Evolutionary conservation across 1,284 basidiomycete genomes (phyloP).

Genomic region (Leccinum subrobustum): DNA sequence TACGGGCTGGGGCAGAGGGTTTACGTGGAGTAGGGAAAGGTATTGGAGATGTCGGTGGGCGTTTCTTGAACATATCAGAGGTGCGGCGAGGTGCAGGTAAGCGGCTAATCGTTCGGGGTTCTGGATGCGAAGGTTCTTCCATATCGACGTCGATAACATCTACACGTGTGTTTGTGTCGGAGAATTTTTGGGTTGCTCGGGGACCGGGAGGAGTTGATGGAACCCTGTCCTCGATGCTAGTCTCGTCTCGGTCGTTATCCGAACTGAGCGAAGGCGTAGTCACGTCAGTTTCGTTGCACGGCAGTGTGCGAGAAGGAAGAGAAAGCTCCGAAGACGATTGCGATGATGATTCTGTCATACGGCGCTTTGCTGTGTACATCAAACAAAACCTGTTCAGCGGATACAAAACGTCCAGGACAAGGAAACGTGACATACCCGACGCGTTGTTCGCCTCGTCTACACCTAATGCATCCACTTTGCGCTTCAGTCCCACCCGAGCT

Average conservation of each 20-base stretch:
- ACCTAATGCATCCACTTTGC: conserved; percentile 23
- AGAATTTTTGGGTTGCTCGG: conserved; percentile 1
- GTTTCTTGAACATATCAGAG: conserved; percentile 49
- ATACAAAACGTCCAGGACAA: no score
- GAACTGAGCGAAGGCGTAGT: conserved; percentile 70
- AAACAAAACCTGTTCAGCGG: conserved; percentile 3
- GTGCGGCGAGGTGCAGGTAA: conserved; percentile 17
- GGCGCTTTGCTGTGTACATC: conserved; percentile 23
- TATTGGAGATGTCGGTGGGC: conserved; percentile 62
- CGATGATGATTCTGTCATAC: conserved; percentile 12
- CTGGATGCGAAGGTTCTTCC: conserved; percentile 18
- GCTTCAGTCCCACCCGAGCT: conserved; percentile 23
- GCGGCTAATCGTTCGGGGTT: conserved; percentile 6
- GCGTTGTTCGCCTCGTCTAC: conserved; percentile 7
- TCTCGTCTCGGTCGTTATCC: conserved; percentile 54
- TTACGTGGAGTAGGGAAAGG: conserved; percentile 53
- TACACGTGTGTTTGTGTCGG: conserved; percentile 5
- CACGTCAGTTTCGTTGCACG: conserved; percentile 32
- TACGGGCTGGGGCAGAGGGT: conserved; percentile 52
- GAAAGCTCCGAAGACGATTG: conserved; percentile 12
- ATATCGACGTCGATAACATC: conserved; percentile 41
- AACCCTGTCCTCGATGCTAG: conserved; percentile 44
- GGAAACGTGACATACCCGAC: conserved; percentile 16
- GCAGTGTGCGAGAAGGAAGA: conserved; percentile 3
- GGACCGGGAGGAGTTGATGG: conserved; percentile 43